A percentile compares a stretch with the other conserved stretches of the same genome.
Conservation (phyloP, 305 asterid genomes). For the Solanum hybrid region DNA sequence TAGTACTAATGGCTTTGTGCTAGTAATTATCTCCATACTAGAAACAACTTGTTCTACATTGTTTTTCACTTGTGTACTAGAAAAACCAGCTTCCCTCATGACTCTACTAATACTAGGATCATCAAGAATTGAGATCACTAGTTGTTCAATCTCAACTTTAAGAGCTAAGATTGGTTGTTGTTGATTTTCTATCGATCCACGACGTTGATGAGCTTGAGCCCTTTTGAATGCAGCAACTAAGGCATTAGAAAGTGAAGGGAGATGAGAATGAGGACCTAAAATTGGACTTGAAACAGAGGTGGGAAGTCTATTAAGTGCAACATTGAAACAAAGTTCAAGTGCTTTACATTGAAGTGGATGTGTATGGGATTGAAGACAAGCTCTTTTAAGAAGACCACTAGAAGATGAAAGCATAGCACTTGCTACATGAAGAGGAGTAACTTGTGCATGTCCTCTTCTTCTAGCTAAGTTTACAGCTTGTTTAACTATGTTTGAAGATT, state of each 20-base stretch:
- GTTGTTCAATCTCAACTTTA: conserved; percentile 70
- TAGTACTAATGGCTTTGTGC: conserved; percentile 23
- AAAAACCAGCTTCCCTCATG: conserved; percentile 93
- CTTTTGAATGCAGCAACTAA: conserved; percentile 91
- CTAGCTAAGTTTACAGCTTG: conserved; percentile 72
- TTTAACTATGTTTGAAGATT: conserved; percentile 57
- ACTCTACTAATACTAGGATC: conserved; percentile 96
- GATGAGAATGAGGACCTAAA: conserved; percentile 42
- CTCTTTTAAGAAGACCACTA: conserved; percentile 46
- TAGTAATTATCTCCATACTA: conserved; percentile 15
- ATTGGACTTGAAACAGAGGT: conserved; percentile 62
- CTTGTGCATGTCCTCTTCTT: conserved; percentile 91
- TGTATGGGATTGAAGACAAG: conserved; percentile 76
- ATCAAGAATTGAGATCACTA: conserved; percentile 70
- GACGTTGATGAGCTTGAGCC: conserved; percentile 94
- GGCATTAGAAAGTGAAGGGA: conserved; percentile 81
- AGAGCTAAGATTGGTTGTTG: conserved; percentile 73
- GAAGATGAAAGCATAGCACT: conserved; percentile 68
- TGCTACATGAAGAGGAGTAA: conserved; percentile 93
- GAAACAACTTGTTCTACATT: conserved; percentile 63
- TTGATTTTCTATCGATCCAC: conserved; percentile 70
- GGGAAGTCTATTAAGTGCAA: conserved; percentile 83
- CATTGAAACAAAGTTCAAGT: conserved; percentile 91
- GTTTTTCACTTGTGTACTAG: conserved; percentile 71
- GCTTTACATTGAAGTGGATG: conserved; percentile 95